Conservation (phyloP, 305 asterid genomes). For the Solanum hybrid region DNA sequence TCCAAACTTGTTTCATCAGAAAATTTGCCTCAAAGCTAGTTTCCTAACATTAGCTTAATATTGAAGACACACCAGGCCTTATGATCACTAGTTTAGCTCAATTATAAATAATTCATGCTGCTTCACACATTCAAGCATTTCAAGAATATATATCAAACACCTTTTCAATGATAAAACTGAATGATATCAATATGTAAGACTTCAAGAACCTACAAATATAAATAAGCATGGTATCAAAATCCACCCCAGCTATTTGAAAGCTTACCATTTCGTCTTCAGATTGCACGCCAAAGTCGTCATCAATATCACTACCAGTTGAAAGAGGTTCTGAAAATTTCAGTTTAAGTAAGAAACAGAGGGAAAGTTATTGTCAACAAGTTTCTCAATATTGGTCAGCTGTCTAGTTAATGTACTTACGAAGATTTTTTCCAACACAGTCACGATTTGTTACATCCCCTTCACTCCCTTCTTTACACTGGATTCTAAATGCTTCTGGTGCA, state of each 20-base stretch:
- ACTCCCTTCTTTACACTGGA: conserved; percentile 25
- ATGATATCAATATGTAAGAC: not conserved
- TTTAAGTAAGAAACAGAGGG: conserved; percentile 18
- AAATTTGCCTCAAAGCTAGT: not conserved
- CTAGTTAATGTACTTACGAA: conserved; percentile 35
- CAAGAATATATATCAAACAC: not conserved
- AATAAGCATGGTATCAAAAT: conserved; percentile 9
- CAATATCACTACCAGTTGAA: conserved; percentile 53
- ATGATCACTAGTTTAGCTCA: not conserved
- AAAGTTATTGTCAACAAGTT: not conserved
- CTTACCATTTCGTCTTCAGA: conserved; percentile 75
- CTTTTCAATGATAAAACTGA: not conserved
- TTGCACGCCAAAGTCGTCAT: conserved; percentile 62
- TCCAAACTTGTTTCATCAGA: not conserved
- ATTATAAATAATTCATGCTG: not conserved
- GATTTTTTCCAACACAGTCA: conserved; percentile 29
- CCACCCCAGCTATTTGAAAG: conserved; percentile 9
- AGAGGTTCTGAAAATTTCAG: conserved; percentile 58
- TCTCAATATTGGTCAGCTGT: not conserved
- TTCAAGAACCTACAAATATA: conserved; percentile 5
- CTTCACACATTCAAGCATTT: not conserved
- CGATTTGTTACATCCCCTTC: conserved; percentile 26
- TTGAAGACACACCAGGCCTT: not conserved
- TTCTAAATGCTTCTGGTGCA: conserved; percentile 34
- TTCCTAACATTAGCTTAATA: not conserved